phyloP scores from a whole-genome alignment of 257 asterid species.

The Nicotiana obtusifolia region DNA sequence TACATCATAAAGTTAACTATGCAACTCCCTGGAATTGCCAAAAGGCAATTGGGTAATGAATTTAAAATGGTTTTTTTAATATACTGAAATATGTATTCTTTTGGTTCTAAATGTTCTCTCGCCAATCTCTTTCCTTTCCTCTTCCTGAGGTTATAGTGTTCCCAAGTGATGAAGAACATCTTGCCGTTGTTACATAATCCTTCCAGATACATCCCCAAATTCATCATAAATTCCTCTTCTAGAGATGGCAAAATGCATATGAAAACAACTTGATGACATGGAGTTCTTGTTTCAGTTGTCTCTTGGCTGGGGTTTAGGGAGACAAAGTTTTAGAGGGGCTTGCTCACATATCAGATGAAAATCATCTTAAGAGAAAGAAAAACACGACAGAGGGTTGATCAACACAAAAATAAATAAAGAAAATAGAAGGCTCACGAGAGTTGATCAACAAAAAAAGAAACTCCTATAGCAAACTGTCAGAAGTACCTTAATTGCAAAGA shows the following conservation, averaged over 20 bases:
- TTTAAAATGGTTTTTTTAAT: neutral
- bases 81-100: neutral
- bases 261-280: neutral
- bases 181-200: neutral
- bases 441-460: neutral
- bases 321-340: neutral
- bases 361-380: neutral
- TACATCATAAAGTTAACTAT: neutral
- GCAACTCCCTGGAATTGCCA: neutral
- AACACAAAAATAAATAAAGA: neutral
- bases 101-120: neutral
- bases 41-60: neutral
- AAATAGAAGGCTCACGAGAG: neutral
- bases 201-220: neutral
- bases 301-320: neutral
- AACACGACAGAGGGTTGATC: neutral
- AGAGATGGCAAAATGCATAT: neutral
- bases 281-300: neutral
- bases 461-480: neutral
- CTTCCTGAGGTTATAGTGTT: neutral
- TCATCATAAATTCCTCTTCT: neutral
- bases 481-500: constrained; percentile 91
- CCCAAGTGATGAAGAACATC: neutral
- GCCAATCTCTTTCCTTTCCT: neutral
- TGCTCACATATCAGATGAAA: neutral